Percentiles rank a stretch among this genome's conserved stretches.
Evolutionary conservation across 192 early-diverging fungal genomes (phyloP).

Genomic region (Allomyces macrogynus): DNA sequence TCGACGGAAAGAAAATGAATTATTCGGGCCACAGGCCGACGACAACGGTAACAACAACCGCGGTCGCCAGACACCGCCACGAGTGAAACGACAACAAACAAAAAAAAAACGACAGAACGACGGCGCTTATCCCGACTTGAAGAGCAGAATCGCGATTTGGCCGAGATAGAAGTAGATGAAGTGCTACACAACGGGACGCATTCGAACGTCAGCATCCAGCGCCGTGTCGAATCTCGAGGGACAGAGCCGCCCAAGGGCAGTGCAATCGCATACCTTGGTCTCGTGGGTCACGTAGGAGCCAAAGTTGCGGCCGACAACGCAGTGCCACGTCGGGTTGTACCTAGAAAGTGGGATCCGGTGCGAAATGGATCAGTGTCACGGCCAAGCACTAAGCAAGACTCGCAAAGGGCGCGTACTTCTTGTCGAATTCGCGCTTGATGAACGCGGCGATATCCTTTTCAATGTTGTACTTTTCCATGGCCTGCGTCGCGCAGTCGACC

Average conservation of each 20-base stretch:
- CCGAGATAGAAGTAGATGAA: conserved; percentile 98
- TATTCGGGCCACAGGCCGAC: no score
- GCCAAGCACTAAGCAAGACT: neutral
- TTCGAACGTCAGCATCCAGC: no score
- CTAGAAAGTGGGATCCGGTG: no score
- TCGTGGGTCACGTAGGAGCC: conserved; percentile 96
- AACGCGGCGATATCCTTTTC: conserved; percentile 98
- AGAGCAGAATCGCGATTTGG: conserved; percentile 80
- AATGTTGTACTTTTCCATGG: conserved; percentile 78
- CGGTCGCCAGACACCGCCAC: no score
- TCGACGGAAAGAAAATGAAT: no score
- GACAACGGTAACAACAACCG: no score
- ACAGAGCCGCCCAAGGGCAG: neutral
- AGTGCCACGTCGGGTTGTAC: conserved; percentile 85
- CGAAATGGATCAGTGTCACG: neutral
- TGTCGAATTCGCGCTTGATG: conserved; percentile 97
- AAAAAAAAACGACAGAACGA: neutral
- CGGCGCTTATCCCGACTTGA: conserved; percentile 57
- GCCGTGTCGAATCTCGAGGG: neutral
- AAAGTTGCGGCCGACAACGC: conserved; percentile 97
- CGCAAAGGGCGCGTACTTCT: conserved; percentile 38
- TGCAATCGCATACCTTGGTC: conserved; percentile 33
- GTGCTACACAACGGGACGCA: conserved; percentile 16
- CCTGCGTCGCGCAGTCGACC: conserved; percentile 64
- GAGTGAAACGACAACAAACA: no score